Percentiles rank a stretch among this genome's conserved stretches.
Evolutionary conservation across 2,329 filamentous ascomycete genomes (phyloP).

Genomic region (Fragosphaeria purpurea): DNA sequence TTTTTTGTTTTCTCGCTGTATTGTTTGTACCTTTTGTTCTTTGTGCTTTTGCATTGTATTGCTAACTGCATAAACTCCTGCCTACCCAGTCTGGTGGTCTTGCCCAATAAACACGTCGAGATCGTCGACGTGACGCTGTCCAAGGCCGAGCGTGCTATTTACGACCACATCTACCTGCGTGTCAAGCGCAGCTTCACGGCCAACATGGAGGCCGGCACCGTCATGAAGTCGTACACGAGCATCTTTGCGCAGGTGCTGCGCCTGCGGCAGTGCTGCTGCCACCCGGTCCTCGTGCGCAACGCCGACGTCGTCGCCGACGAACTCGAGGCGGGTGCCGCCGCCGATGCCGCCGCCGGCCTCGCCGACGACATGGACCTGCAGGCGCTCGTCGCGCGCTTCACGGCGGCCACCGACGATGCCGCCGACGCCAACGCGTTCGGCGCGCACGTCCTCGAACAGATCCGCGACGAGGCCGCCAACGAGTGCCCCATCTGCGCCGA

Average conservation of each 20-base stretch:
- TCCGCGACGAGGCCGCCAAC: constrained; percentile 75
- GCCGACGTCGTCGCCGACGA: constrained; percentile 78
- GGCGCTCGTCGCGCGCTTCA: constrained; percentile 75
- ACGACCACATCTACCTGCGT: constrained; percentile 76
- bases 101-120: constrained; percentile 73
- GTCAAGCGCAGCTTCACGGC: constrained; percentile 77
- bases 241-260: constrained; percentile 96
- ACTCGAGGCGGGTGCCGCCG: constrained; percentile 66
- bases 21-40: background rate
- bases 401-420: constrained; percentile 52
- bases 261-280: constrained; percentile 86
- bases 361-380: constrained; percentile 95
- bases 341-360: constrained; percentile 69
- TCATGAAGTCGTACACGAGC: constrained; percentile 91
- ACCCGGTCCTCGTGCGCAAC: constrained; percentile 82
- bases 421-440: constrained; percentile 64
- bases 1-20: background rate
- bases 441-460: constrained; percentile 78
- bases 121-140: constrained; percentile 84
- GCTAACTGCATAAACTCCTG: constrained; percentile 1
- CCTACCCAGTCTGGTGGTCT: constrained; percentile 51
- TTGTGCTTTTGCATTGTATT: background rate
- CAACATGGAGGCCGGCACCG: constrained; percentile 82
- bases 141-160: constrained; percentile 76
- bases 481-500: constrained; percentile 95